Base-by-base conservation (phyloP, 139 green algal genomes). In the Chlorella sp. region DNA sequence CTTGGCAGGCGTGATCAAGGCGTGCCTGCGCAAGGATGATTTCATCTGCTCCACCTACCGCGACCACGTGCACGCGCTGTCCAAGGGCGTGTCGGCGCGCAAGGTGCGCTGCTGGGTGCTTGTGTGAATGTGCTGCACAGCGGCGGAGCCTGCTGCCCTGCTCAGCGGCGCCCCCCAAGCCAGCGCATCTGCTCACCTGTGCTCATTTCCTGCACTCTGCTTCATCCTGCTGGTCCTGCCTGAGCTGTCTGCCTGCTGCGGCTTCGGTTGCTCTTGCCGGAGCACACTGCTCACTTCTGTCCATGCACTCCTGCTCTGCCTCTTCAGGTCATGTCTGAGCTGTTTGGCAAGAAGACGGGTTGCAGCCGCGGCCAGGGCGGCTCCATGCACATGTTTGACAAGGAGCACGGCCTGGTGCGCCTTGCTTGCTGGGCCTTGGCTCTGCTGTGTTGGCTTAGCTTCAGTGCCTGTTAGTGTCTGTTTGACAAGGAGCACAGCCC, bases 331-430 rank as follows among this genome's bases (percentile, higher is more conserved):
- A 99, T 99, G 97, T 93, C 97, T 3, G 97, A 99, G 94, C 94
- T 99, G 86, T 99, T 99, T 90, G 97, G 97, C 89, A 99, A 99
- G 94, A 95, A 95, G 87, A 99, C 97, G 0, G 97, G 97, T 67
- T 94, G 94, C 85, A 99, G 96, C 94, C 90, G 95, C 38, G 96
- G 96, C 62, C 96, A 98, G 90, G 97, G 97, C 43, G 97, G 97
- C 75, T 98, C 94, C 76, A 99, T 99, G 97, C 97, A 99, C 92
- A 98, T 99, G 92, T 99, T 99, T 90, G 95, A 91, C 80, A 80
- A 88, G 41, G 95, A 98, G 91, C 82, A 96, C 85, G 92, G 91
- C 79, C 87, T 99, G 80, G 91, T 94, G 82, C 34, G 88, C 76
- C 41, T 1, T 40, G 74, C 38, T 7, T n/a, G n/a, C n/a, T n/a